Percentiles rank a stretch among this genome's conserved stretches.
Conservation (phyloP, 345 rosid genomes). For the Populus deltoides region DNA sequence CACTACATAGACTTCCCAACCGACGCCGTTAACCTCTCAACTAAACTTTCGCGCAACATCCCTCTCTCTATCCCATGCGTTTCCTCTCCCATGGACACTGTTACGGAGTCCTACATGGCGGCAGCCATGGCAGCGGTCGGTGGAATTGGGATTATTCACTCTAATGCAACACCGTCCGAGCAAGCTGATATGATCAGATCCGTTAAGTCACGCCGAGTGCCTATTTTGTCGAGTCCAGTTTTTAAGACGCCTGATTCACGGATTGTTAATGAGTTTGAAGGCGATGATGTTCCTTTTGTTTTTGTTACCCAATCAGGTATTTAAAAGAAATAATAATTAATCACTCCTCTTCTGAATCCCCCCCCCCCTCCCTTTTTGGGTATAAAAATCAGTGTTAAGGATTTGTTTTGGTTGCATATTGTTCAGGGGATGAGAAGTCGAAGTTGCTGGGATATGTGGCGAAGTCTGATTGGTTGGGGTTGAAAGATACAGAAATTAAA, state of each 20-base stretch:
- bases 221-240: slow-evolving; percentile 52
- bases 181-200: slow-evolving; percentile 63
- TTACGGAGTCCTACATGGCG: slow-evolving; percentile 84
- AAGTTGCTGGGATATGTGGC: slow-evolving; percentile 59
- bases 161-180: slow-evolving; percentile 50
- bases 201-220: slow-evolving; percentile 68
- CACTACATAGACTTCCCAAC: slow-evolving; percentile 87
- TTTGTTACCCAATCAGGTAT: slow-evolving; percentile 42
- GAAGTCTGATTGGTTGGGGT: slow-evolving; percentile 49
- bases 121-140: slow-evolving; percentile 85
- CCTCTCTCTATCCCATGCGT: slow-evolving; percentile 76
- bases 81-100: slow-evolving; percentile 97
- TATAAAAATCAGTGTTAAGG: background rate
- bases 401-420: background rate
- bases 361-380: background rate
- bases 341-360: background rate
- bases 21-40: slow-evolving; percentile 71
- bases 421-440: slow-evolving; percentile 42
- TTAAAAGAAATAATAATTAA: background rate
- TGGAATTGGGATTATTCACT: slow-evolving; percentile 74
- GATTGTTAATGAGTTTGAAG: slow-evolving; percentile 34
- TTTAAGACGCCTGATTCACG: slow-evolving; percentile 42
- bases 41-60: slow-evolving; percentile 64
- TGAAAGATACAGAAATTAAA: slow-evolving; percentile 53
- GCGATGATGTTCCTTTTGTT: slow-evolving; percentile 25